Percentiles rank a stretch among this genome's conserved stretches.
phyloP scores from a whole-genome alignment of 306 rosid species.

The apple (Malus domestica) region DNA sequence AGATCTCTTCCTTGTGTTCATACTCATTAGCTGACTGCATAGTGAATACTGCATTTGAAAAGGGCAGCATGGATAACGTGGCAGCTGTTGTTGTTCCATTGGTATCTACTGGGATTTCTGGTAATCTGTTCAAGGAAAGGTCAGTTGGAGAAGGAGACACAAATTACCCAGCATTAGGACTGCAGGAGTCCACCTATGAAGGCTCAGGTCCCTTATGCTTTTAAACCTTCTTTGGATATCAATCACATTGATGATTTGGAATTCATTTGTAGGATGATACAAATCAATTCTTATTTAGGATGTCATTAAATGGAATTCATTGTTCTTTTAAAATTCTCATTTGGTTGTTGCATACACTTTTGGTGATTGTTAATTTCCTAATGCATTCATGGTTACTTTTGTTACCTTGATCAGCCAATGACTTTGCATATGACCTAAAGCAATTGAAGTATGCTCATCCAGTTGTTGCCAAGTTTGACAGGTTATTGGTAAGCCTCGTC shows the following conservation, averaged over 20 bases:
- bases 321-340: background rate
- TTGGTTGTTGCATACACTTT: background rate
- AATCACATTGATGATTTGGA: background rate
- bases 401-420: constrained; percentile 43
- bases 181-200: constrained; percentile 31
- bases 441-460: constrained; percentile 56
- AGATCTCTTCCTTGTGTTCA: constrained; percentile 51
- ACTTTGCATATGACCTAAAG: constrained; percentile 24
- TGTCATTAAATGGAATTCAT: background rate
- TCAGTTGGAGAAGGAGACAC: constrained; percentile 36
- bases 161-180: constrained; percentile 26
- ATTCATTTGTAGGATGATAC: background rate
- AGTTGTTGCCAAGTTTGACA: constrained; percentile 52
- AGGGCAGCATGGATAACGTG: constrained; percentile 86
- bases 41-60: constrained; percentile 55
- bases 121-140: constrained; percentile 25
- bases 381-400: constrained; percentile 4
- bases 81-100: constrained; percentile 87
- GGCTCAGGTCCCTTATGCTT: constrained; percentile 47
- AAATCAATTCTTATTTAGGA: background rate
- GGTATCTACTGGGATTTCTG: constrained; percentile 34
- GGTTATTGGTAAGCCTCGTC: constrained; percentile 65
- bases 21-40: constrained; percentile 76
- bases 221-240: background rate
- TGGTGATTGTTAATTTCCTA: background rate